These are phyloP conservation scores for Phytomonas francai DNA, from an alignment of 208 protist species.

Conservation along the genomic window DNA sequence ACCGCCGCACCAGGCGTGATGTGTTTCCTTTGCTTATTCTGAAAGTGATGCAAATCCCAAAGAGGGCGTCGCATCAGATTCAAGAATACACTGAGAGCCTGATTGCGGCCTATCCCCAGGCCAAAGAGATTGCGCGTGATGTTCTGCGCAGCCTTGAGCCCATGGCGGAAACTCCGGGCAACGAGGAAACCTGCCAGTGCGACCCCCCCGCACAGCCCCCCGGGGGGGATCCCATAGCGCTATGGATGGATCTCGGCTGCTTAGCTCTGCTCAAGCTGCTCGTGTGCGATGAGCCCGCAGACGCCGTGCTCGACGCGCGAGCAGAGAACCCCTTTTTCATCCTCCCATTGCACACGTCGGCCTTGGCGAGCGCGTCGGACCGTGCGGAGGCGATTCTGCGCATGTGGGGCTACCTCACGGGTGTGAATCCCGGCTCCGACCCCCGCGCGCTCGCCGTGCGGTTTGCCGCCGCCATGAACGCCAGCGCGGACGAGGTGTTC, in stretches of 20 bases:
- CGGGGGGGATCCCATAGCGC: slow-evolving; percentile 11
- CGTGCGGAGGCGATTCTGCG: slow-evolving; percentile 24
- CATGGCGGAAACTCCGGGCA: neutral
- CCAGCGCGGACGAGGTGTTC: neutral
- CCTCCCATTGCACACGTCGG: slow-evolving; percentile 13
- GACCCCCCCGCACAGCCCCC: neutral
- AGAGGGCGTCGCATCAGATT: slow-evolving; percentile 18
- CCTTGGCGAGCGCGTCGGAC: slow-evolving; percentile 18
- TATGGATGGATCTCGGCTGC: slow-evolving; percentile 52
- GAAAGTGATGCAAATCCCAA: slow-evolving; percentile 24
- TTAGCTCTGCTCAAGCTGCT: slow-evolving; percentile 56
- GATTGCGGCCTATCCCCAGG: neutral
- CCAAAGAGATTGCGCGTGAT: too few species aligned
- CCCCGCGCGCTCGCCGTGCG: neutral
- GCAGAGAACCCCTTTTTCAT: slow-evolving; percentile 11
- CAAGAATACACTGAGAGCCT: slow-evolving; percentile 7
- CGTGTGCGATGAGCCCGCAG: slow-evolving; percentile 6
- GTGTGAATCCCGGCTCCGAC: neutral
- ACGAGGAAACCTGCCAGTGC: slow-evolving; percentile 4
- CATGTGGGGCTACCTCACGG: slow-evolving; percentile 58
- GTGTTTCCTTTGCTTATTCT: slow-evolving; percentile 32
- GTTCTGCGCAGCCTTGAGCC: neutral
- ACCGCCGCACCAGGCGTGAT: slow-evolving; percentile 21
- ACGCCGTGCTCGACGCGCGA: neutral
- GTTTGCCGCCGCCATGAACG: neutral